A percentile compares a stretch with the other conserved stretches of the same genome.
phyloP scores from a whole-genome alignment of 1,284 basidiomycete genomes.

The Neonothopanus nambi region DNA sequence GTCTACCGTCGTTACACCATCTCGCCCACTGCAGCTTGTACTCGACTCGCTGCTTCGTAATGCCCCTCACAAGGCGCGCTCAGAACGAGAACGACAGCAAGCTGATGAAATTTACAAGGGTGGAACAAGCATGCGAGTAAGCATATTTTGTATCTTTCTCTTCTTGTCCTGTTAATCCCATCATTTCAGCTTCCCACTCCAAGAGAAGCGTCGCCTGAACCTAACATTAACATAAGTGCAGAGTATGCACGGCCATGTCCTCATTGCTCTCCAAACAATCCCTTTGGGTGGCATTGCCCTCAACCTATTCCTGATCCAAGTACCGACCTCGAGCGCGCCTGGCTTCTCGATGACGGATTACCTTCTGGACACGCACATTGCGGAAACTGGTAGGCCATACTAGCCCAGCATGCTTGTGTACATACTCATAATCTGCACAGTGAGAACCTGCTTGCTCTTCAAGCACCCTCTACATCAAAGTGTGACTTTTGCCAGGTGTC shows the following conservation, averaged over 20 bases:
- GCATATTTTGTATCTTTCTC: conserved; percentile 24
- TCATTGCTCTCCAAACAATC: conserved; percentile 65
- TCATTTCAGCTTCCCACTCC: conserved; percentile 66
- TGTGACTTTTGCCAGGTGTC: conserved; percentile 78
- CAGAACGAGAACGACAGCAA: conserved; percentile 66
- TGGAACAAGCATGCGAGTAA: conserved; percentile 67
- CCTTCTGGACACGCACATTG: conserved; percentile 76
- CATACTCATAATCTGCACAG: conserved; percentile 32
- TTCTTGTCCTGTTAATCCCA: conserved; percentile 1
- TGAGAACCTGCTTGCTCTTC: conserved; percentile 68
- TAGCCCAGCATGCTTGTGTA: neutral
- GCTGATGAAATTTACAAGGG: conserved; percentile 73
- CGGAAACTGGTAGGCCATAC: conserved; percentile 63
- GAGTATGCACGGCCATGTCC: conserved; percentile 75
- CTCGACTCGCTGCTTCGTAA: conserved; percentile 66
- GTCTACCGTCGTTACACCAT: conserved; percentile 67
- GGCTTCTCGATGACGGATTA: conserved; percentile 68
- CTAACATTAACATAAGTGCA: conserved; percentile 57
- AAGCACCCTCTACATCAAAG: conserved; percentile 70
- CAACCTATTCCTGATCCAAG: conserved; percentile 70
- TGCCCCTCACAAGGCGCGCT: conserved; percentile 63
- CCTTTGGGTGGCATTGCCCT: conserved; percentile 71
- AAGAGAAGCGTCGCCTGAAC: conserved; percentile 71
- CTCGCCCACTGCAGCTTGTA: conserved; percentile 67
- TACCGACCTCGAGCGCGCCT: conserved; percentile 63